Conservation (phyloP, 2,329 filamentous ascomycete species). For the Aurifilum marmelostoma region DNA sequence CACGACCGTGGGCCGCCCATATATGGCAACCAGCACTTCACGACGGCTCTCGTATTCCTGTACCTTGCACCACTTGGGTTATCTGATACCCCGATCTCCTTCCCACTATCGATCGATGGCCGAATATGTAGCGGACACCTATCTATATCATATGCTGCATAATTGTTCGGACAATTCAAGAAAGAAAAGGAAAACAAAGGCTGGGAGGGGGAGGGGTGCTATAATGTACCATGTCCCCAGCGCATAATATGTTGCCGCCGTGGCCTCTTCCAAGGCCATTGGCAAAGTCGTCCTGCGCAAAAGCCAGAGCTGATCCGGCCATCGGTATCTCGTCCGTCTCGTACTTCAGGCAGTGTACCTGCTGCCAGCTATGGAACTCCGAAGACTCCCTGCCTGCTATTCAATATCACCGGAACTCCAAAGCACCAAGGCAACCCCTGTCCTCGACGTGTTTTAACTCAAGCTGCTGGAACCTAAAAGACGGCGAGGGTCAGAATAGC, state of each 20-base stretch:
- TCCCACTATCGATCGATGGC: not conserved
- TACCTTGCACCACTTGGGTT: not conserved
- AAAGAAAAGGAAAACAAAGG: not conserved
- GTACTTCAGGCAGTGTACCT: slow-evolving; percentile 14
- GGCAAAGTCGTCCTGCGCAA: slow-evolving; percentile 5
- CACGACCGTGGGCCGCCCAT: slow-evolving; percentile 8
- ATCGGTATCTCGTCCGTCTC: slow-evolving; percentile 23
- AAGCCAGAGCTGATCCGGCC: slow-evolving; percentile 1
- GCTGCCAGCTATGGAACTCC: slow-evolving; percentile 8
- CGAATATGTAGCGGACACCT: not conserved
- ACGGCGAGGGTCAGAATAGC: slow-evolving; percentile 15
- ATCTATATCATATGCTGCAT: not conserved
- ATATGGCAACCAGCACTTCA: not conserved
- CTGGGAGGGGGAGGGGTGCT: too few relatives aligned
- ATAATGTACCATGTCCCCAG: not conserved
- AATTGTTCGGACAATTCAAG: not conserved
- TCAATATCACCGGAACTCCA: slow-evolving; percentile 69
- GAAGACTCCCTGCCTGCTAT: slow-evolving; percentile 19
- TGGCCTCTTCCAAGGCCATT: not conserved
- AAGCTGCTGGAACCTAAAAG: slow-evolving; percentile 81
- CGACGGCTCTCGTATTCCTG: slow-evolving; percentile 12
- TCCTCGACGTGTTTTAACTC: slow-evolving; percentile 88
- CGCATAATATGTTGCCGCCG: too few relatives aligned
- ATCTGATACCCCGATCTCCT: not conserved
- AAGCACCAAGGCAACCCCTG: slow-evolving; percentile 77